phyloP scores from a whole-genome alignment of 2,329 filamentous ascomycete genomes.

The Penicillium freii region DNA sequence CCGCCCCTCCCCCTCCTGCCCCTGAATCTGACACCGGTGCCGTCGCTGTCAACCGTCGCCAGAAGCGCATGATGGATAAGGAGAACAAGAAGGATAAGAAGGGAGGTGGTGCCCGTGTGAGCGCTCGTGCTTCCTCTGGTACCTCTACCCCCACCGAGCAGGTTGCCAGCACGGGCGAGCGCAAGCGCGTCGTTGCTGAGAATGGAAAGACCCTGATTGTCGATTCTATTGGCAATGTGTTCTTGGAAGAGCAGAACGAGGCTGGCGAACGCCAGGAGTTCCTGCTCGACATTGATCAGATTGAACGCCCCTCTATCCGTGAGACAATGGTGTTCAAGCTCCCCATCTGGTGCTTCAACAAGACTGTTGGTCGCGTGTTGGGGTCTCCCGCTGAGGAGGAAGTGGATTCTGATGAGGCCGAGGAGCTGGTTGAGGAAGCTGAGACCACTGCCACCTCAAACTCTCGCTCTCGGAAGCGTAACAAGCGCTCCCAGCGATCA shows the following conservation, averaged over 20 bases:
- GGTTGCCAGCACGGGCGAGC: conserved; percentile 64
- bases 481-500: conserved; percentile 32
- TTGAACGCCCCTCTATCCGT: conserved; percentile 70
- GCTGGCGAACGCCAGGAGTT: conserved; percentile 81
- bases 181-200: conserved; percentile 85
- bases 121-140: conserved; percentile 43
- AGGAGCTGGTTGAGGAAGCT: conserved; percentile 24
- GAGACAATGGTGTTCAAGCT: conserved; percentile 82
- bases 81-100: conserved; percentile 67
- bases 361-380: conserved; percentile 34
- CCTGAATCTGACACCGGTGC: conserved; percentile 51
- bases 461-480: conserved; percentile 25
- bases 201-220: conserved; percentile 95
- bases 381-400: conserved; percentile 25
- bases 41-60: conserved; percentile 73
- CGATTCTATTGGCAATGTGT: conserved; percentile 88
- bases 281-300: conserved; percentile 83
- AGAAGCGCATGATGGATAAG: conserved; percentile 85
- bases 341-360: conserved; percentile 69
- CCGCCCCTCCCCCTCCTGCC: conserved; percentile 43
- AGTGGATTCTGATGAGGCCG: conserved; percentile 16
- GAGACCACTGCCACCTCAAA: conserved; percentile 28
- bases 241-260: conserved; percentile 86
- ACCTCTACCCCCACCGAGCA: conserved; percentile 53
- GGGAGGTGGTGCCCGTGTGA: conserved; percentile 41